Percentiles rank a stretch among this genome's conserved stretches.
Conservation (phyloP, 2,329 filamentous ascomycete genomes). For the Raffaelea arxii region DNA sequence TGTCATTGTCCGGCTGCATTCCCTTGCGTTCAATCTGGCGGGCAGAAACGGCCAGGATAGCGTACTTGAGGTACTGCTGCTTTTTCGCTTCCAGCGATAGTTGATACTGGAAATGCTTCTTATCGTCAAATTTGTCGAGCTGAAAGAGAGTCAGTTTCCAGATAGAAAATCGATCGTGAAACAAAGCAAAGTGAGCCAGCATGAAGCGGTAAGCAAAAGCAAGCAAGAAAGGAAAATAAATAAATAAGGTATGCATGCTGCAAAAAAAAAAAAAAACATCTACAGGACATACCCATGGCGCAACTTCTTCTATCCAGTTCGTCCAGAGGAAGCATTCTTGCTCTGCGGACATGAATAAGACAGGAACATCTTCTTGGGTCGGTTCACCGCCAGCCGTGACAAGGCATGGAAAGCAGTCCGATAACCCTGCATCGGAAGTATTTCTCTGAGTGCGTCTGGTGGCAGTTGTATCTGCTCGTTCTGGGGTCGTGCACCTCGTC, state of each 20-base stretch:
- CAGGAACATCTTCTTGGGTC: not conserved
- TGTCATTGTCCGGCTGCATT: constrained; percentile 21
- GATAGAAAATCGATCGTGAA: too few species aligned
- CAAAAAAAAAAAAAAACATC: too few species aligned
- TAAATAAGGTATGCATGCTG: too few species aligned
- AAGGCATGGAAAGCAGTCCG: too few species aligned
- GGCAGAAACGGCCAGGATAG: constrained; percentile 40
- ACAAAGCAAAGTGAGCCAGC: too few species aligned
- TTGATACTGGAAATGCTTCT: constrained; percentile 36
- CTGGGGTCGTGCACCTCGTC: not conserved
- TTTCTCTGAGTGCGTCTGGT: not conserved
- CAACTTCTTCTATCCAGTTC: not conserved
- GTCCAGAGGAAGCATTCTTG: not conserved
- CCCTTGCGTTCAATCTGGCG: constrained; percentile 37
- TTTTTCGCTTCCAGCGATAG: constrained; percentile 35
- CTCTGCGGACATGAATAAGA: not conserved
- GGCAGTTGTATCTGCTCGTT: not conserved
- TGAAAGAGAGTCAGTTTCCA: too few species aligned
- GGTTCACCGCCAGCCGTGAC: not conserved
- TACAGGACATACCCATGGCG: not conserved
- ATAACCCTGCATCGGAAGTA: too few species aligned
- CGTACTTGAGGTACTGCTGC: constrained; percentile 33
- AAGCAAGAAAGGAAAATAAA: not conserved
- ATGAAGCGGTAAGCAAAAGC: not conserved
- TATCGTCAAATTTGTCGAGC: constrained; percentile 44